phyloP scores from a whole-genome alignment of 208 protist species.

The Trypanosoma rangeli region DNA sequence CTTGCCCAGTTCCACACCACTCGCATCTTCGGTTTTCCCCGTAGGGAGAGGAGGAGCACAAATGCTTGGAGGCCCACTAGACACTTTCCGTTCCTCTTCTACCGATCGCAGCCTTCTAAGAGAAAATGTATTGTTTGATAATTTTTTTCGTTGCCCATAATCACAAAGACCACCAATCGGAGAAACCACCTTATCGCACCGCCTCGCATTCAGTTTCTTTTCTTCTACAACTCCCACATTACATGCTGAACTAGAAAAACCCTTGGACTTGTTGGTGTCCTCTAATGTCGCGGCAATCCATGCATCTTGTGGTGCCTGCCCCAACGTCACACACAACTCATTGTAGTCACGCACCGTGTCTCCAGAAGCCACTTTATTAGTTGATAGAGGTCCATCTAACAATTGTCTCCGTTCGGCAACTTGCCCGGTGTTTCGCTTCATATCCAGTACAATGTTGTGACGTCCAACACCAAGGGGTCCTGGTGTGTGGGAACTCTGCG shows the following conservation, averaged over 20 bases:
- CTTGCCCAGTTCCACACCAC: not conserved
- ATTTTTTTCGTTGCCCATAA: not conserved
- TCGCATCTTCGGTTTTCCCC: not conserved
- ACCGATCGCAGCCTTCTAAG: not conserved
- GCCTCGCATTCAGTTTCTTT: not conserved
- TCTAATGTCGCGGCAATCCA: constrained; percentile 44
- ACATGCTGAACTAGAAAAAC: not conserved
- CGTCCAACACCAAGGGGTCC: constrained; percentile 4
- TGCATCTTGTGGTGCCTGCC: constrained; percentile 54
- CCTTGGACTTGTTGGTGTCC: not conserved
- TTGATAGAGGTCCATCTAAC: not conserved
- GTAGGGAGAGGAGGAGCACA: not conserved
- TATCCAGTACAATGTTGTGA: constrained; percentile 27
- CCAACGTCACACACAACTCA: constrained; percentile 48
- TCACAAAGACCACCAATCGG: not conserved
- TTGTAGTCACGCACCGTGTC: constrained; percentile 51
- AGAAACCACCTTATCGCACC: not conserved
- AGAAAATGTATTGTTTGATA: not conserved
- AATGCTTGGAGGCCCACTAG: not conserved
- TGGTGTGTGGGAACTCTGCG: constrained; percentile 5
- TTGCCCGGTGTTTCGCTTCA: constrained; percentile 7
- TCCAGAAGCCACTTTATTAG: constrained; percentile 17
- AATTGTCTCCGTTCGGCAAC: not conserved
- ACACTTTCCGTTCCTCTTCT: not conserved
- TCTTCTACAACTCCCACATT: not conserved